These are phyloP conservation scores for Teratosphaeria destructans DNA, from an alignment of 2,329 filamentous ascomycete species.

Conservation along the genomic window DNA sequence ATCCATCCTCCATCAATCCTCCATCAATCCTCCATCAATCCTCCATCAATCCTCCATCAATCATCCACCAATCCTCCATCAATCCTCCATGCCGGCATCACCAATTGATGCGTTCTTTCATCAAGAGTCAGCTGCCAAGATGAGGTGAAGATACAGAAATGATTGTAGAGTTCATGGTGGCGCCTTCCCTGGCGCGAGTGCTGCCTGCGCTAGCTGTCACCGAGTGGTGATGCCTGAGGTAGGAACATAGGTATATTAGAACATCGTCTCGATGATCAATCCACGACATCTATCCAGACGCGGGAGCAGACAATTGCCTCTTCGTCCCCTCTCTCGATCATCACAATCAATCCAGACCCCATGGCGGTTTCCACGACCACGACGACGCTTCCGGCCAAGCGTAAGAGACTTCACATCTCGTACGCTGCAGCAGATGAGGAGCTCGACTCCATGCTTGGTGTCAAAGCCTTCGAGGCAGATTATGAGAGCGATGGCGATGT, in stretches of 20 bases:
- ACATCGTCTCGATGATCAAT: not conserved
- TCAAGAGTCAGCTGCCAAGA: not conserved
- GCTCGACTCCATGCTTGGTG: conserved; percentile 5
- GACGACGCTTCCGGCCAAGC: conserved; percentile 11
- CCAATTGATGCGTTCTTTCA: not conserved
- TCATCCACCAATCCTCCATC: not conserved
- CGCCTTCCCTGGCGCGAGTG: not conserved
- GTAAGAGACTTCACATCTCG: conserved; percentile 19
- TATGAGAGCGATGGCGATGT: conserved; percentile 1
- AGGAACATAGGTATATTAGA: not conserved
- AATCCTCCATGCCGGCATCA: not conserved
- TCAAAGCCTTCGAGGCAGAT: conserved; percentile 1
- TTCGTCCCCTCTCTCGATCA: too few relatives aligned
- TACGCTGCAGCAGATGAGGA: conserved; percentile 17
- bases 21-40: not conserved
- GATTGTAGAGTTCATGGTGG: not conserved
- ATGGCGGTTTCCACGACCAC: not conserved
- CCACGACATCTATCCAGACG: not conserved
- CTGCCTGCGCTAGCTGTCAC: not conserved
- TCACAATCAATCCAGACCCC: too few relatives aligned
- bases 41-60: not conserved
- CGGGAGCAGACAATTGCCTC: too few relatives aligned
- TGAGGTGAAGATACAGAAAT: not conserved
- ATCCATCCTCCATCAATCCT: not conserved
- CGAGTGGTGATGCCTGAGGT: not conserved